phyloP scores from a whole-genome alignment of 2,329 filamentous ascomycete species.

The Fusarium tricinctum region DNA sequence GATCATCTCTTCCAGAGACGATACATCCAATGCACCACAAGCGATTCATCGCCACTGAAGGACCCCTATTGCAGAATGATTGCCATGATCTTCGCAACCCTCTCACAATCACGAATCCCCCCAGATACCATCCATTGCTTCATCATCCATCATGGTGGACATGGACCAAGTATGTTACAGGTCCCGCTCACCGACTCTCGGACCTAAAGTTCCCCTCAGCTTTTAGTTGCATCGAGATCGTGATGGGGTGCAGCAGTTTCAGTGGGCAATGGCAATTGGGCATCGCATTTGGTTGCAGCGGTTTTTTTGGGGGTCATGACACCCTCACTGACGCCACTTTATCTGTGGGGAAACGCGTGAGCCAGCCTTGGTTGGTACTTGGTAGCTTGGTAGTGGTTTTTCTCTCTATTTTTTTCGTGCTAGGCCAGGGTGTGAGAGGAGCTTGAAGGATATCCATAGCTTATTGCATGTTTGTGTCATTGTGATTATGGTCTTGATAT shows the following conservation, averaged over 20 bases:
- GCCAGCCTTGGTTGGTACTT: slow-evolving; percentile 13
- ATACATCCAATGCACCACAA: neutral
- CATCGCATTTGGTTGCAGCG: neutral
- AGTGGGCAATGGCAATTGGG: neutral
- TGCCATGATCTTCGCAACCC: slow-evolving; percentile 18
- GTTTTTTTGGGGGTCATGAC: slow-evolving; percentile 33
- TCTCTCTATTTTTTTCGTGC: slow-evolving; percentile 15
- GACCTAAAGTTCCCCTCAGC: slow-evolving; percentile 44
- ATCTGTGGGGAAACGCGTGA: slow-evolving; percentile 51
- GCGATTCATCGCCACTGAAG: slow-evolving; percentile 25
- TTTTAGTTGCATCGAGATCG: slow-evolving; percentile 35
- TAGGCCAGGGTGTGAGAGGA: slow-evolving; percentile 6
- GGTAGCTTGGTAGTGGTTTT: too few relatives aligned
- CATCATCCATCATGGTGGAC: slow-evolving; percentile 32
- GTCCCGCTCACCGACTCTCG: slow-evolving; percentile 42
- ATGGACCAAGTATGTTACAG: neutral
- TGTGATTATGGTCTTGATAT: slow-evolving; percentile 27
- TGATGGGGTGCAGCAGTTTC: slow-evolving; percentile 19
- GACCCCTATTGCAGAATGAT: slow-evolving; percentile 32
- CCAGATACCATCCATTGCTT: neutral
- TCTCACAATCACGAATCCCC: neutral
- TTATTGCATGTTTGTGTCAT: neutral
- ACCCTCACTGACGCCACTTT: slow-evolving; percentile 33
- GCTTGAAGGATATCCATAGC: neutral
- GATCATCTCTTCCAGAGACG: neutral